A percentile compares a stretch with the other conserved stretches of the same genome.
Evolutionary conservation across 345 rosid species (phyloP).

Genomic region (Zanthoxylum bungeanum): DNA sequence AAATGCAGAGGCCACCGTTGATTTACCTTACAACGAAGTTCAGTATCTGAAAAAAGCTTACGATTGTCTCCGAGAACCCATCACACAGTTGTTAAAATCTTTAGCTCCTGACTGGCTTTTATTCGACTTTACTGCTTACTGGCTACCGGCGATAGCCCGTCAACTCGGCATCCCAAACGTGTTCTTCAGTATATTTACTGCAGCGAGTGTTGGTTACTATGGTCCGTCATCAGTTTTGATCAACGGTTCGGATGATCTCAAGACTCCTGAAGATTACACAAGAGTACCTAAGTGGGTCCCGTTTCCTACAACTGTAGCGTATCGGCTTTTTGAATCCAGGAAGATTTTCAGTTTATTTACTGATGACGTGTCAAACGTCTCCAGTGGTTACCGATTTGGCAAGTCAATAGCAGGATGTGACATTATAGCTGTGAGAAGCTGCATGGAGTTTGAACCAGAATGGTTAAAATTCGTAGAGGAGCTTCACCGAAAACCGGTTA

Average conservation of each 20-base stretch:
- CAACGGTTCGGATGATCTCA: constrained; percentile 3
- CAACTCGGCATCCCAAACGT: constrained; percentile 13
- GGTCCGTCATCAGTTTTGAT: constrained; percentile 4
- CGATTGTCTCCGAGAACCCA: constrained; percentile 24
- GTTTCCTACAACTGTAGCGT: constrained; percentile 30
- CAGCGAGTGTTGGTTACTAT: not conserved
- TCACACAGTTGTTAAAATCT: constrained; percentile 17
- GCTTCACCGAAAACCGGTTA: constrained; percentile 31
- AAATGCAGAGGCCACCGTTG: constrained; percentile 29
- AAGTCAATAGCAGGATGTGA: constrained; percentile 26
- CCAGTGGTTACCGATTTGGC: constrained; percentile 21
- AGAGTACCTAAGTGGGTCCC: constrained; percentile 38
- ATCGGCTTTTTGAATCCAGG: constrained; percentile 21
- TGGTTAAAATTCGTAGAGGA: constrained; percentile 34
- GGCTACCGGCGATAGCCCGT: constrained; percentile 16
- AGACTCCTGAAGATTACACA: constrained; percentile 23
- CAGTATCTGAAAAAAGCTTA: constrained; percentile 28
- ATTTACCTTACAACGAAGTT: constrained; percentile 24
- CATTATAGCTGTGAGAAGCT: constrained; percentile 35
- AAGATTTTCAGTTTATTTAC: constrained; percentile 16
- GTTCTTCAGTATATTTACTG: constrained; percentile 18
- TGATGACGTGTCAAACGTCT: constrained; percentile 19
- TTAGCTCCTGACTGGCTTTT: constrained; percentile 27
- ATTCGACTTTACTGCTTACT: constrained; percentile 28
- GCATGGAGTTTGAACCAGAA: constrained; percentile 46